Base-by-base conservation (phyloP, 1,284 basidiomycete genomes). In the Volvariella surrecta region DNA sequence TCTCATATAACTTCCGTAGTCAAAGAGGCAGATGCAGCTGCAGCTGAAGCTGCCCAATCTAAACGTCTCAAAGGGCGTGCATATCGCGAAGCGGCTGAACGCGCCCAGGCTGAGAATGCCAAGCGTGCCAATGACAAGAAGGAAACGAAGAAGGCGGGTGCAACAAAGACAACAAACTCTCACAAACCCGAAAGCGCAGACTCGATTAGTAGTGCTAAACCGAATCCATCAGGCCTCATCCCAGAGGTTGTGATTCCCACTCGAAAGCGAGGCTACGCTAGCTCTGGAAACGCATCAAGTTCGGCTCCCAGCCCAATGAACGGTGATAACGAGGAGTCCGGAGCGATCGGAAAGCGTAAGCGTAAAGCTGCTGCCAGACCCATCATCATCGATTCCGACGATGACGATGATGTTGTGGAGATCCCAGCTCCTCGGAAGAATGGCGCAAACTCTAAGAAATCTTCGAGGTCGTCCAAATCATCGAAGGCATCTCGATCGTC, bases 21-120 rank as follows among this genome's bases (percentile, higher is more conserved):
- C 40, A 69, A 70, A 39, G 71, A 71, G 48, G 67, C 69, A 40
- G 66, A 69, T 32, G 64, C 70, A 3, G 63, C 69, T 11, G 61
- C 66, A 17, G 67, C 74, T 37, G 67, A 72, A 1, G 64, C 67
- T 3, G 49, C 59, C 2, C 58, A 64, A 24, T 74, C 76, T 13
- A 89, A 87, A 55, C 74, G 87, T 18, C 65, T 88, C 34, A 84
- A 80, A 55, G 88, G 87, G 39, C 82, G 80, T 57, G 67, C 71
- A 4, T 85, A 84, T 55, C 73, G 75, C 37, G 70, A 81, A 17
- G 74, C 76, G 16, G 74, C 64, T 0, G 67, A 69, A 41, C 34
- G 34, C 13, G n/a, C 13, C 7, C 7, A 66, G 45, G 52, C 60
- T 43, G 57, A 62, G 24, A 55, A 56, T 1, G 51, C 60, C 16